Evolutionary conservation across 2,329 filamentous ascomycete species (phyloP).

Genomic region (Pseudocercospora ulei): DNA sequence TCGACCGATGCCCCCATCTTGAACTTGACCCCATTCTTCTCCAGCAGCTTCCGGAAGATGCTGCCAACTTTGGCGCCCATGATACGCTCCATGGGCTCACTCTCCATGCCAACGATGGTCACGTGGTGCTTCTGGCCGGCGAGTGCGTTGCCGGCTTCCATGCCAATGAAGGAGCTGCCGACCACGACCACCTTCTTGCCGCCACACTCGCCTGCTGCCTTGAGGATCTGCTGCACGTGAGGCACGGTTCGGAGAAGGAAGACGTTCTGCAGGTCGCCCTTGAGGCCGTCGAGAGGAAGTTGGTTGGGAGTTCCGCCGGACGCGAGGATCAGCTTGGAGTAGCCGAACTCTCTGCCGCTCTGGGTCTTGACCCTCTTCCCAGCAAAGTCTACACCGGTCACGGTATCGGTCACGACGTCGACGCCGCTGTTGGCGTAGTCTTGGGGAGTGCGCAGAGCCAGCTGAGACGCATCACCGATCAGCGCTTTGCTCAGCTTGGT

Average conservation of each 20-base stretch:
- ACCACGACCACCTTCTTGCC: constrained; percentile 88
- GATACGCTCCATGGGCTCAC: constrained; percentile 71
- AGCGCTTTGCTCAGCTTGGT: constrained; percentile 94
- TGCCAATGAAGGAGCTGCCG: constrained; percentile 92
- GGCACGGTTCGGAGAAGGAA: constrained; percentile 72
- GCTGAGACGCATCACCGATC: constrained; percentile 66
- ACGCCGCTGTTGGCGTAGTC: constrained; percentile 62
- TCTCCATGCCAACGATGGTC: constrained; percentile 80
- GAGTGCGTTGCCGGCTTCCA: constrained; percentile 83
- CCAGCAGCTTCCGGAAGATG: constrained; percentile 67
- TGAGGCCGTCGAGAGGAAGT: constrained; percentile 75
- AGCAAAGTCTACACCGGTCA: constrained; percentile 65
- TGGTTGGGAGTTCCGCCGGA: constrained; percentile 70
- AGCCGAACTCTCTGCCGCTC: constrained; percentile 59
- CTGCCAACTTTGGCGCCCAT: constrained; percentile 72
- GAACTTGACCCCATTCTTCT: constrained; percentile 84
- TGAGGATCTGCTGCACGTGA: constrained; percentile 66
- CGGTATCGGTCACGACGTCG: constrained; percentile 48
- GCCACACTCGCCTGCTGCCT: constrained; percentile 65
- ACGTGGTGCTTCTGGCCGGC: constrained; percentile 71
- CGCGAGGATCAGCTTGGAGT: constrained; percentile 82
- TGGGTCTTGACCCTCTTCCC: constrained; percentile 65
- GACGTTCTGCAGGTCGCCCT: constrained; percentile 68
- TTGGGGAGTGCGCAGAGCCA: constrained; percentile 63
- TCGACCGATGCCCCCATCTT: constrained; percentile 71